Evolutionary conservation across 371 early-diverging fungal genomes (phyloP).

Genomic region (Lichtheimia ramosa): DNA sequence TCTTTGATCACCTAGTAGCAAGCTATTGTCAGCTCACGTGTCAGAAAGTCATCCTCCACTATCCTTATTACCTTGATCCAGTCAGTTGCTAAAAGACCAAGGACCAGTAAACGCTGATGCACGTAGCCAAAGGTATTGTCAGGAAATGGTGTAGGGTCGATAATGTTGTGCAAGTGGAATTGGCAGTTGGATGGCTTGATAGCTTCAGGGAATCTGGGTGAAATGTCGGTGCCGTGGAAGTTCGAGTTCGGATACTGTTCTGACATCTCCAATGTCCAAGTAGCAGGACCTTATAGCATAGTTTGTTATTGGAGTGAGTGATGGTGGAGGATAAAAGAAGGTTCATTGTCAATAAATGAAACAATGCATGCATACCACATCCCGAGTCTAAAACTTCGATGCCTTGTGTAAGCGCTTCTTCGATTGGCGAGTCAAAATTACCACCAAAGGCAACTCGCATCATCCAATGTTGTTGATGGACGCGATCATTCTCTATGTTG

Average conservation of each 20-base stretch:
- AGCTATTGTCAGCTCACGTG: not conserved
- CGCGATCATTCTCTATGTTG: conserved; percentile 1
- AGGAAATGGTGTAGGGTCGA: conserved; percentile 51
- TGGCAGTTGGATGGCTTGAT: conserved; percentile 28
- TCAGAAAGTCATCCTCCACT: not conserved
- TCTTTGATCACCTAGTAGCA: conserved; percentile 12
- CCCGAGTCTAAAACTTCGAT: not conserved
- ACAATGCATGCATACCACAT: conserved; percentile 1
- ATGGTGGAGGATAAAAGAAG: not conserved
- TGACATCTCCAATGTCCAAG: conserved; percentile 24
- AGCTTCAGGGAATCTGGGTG: conserved; percentile 15
- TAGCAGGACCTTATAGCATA: conserved; percentile 43
- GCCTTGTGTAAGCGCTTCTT: not conserved
- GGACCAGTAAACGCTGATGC: conserved; percentile 44
- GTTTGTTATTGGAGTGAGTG: not conserved
- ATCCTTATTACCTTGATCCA: conserved; percentile 28
- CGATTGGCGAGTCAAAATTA: not conserved
- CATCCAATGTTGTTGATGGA: not conserved
- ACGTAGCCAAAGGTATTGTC: conserved; percentile 56
- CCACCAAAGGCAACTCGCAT: not conserved
- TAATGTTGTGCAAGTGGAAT: conserved; percentile 54
- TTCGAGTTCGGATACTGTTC: conserved; percentile 16
- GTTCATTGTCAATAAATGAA: not conserved
- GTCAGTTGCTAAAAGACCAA: conserved; percentile 28
- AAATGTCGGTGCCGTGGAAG: conserved; percentile 21